phyloP scores from a whole-genome alignment of 1,284 basidiomycete species.

The Lentinula novae-zelandiae region DNA sequence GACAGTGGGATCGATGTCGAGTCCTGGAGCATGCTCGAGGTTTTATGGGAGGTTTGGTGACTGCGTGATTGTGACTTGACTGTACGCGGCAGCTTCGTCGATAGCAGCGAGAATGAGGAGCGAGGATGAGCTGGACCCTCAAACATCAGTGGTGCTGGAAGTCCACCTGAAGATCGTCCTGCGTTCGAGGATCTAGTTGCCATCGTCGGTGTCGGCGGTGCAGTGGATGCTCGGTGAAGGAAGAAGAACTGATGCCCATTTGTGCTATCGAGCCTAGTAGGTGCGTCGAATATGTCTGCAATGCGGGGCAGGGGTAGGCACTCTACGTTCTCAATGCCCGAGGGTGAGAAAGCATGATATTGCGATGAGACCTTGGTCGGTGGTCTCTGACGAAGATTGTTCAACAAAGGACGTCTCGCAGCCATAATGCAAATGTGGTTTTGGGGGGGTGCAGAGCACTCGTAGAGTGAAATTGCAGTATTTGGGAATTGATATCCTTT shows the following conservation, averaged over 20 bases:
- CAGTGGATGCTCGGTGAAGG: neutral
- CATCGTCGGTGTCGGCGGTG: neutral
- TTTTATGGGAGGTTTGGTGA: neutral
- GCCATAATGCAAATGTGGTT: constrained; percentile 2
- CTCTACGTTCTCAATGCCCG: neutral
- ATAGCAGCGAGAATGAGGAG: constrained; percentile 15
- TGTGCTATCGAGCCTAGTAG: constrained; percentile 28
- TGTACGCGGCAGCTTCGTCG: neutral
- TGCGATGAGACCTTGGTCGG: neutral
- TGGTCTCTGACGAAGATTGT: neutral
- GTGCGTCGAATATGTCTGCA: constrained; percentile 42
- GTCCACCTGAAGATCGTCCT: constrained; percentile 23
- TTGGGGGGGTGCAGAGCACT: neutral
- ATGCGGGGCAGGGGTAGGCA: constrained; percentile 15
- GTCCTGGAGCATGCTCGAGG: neutral
- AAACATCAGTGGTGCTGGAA: constrained; percentile 40
- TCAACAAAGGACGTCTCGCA: neutral
- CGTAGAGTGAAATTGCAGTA: constrained; percentile 2
- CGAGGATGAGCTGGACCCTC: constrained; percentile 41
- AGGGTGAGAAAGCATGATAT: neutral
- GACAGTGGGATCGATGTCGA: neutral
- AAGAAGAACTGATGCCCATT: neutral
- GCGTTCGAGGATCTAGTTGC: neutral
- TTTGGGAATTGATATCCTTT: constrained; percentile 8
- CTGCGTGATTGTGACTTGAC: neutral